These are phyloP conservation scores for Phaeosphaeriaceae sp. DNA, from an alignment of 2,329 filamentous ascomycete species.

Conservation along the genomic window DNA sequence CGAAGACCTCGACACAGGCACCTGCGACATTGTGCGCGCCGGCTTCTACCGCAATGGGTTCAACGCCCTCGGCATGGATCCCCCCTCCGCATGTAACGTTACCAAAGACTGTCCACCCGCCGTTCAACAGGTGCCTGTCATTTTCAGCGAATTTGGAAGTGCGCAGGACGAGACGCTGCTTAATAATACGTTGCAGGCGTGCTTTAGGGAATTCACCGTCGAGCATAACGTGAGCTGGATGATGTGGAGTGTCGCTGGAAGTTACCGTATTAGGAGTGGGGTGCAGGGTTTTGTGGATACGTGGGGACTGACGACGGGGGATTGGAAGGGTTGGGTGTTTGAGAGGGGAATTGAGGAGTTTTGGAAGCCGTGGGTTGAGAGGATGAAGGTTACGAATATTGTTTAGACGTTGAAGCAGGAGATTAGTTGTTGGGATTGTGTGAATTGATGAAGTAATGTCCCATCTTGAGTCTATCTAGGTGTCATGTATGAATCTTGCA, in stretches of 20 bases:
- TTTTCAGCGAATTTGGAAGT: conserved; percentile 48
- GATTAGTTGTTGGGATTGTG: too few relatives aligned
- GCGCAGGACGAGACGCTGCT: conserved; percentile 51
- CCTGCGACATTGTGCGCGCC: conserved; percentile 58
- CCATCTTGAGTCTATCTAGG: too few relatives aligned
- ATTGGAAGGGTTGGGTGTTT: conserved; percentile 59
- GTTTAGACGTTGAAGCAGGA: not conserved
- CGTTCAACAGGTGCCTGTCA: conserved; percentile 46
- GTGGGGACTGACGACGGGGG: conserved; percentile 58
- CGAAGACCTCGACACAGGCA: conserved; percentile 52
- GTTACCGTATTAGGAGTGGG: conserved; percentile 56
- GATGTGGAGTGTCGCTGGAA: conserved; percentile 60
- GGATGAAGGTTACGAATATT: conserved; percentile 46
- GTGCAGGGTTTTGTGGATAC: conserved; percentile 57
- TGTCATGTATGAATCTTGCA: too few relatives aligned
- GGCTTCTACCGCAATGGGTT: conserved; percentile 60
- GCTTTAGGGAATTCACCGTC: conserved; percentile 55
- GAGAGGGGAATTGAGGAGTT: conserved; percentile 56
- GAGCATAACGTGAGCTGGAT: conserved; percentile 59
- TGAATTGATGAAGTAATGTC: too few relatives aligned
- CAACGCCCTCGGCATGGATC: conserved; percentile 53
- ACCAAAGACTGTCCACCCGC: conserved; percentile 45
- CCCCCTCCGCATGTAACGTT: conserved; percentile 45
- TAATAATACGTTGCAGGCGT: conserved; percentile 57
- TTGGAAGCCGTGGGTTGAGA: conserved; percentile 61